Percentiles rank a stretch among this genome's conserved stretches.
These are phyloP conservation scores for Dalbergia cultrata DNA, from an alignment of 306 rosid genomes.

Conservation along the genomic window DNA sequence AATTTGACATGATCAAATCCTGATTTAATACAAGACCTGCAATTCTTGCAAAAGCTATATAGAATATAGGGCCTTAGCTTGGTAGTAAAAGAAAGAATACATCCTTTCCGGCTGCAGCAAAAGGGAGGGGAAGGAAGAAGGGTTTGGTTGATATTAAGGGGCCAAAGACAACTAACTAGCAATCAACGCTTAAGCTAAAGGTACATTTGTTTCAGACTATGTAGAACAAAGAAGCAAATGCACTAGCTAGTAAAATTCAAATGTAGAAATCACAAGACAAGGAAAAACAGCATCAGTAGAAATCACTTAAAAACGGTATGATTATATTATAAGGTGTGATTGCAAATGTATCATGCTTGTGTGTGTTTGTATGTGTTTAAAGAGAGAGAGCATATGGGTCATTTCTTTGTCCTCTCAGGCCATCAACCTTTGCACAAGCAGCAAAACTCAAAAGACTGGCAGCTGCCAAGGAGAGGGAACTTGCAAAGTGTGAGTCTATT, in stretches of 20 bases:
- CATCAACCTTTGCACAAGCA: slow-evolving; percentile 90
- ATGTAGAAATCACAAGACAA: too few species aligned
- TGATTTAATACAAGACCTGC: neutral
- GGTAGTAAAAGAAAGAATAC: neutral
- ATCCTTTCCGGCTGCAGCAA: neutral
- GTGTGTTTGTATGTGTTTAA: neutral
- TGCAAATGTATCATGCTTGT: neutral
- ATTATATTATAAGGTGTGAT: neutral
- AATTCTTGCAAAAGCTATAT: neutral
- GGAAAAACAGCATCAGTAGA: too few species aligned
- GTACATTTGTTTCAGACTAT: too few species aligned
- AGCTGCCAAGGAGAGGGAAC: slow-evolving; percentile 80
- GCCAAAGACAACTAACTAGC: too few species aligned
- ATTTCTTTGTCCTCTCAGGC: slow-evolving; percentile 54
- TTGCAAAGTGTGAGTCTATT: slow-evolving; percentile 69
- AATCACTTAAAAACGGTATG: too few species aligned
- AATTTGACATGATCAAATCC: neutral
- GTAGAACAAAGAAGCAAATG: too few species aligned
- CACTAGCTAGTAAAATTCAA: too few species aligned
- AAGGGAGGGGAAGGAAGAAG: neutral
- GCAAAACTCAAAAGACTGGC: slow-evolving; percentile 82
- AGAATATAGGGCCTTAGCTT: neutral
- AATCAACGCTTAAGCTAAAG: too few species aligned
- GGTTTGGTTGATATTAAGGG: neutral
- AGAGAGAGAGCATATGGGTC: neutral